Evolutionary conservation across 2,329 filamentous ascomycete genomes (phyloP).

Genomic region (Trichoderma harzianum): DNA sequence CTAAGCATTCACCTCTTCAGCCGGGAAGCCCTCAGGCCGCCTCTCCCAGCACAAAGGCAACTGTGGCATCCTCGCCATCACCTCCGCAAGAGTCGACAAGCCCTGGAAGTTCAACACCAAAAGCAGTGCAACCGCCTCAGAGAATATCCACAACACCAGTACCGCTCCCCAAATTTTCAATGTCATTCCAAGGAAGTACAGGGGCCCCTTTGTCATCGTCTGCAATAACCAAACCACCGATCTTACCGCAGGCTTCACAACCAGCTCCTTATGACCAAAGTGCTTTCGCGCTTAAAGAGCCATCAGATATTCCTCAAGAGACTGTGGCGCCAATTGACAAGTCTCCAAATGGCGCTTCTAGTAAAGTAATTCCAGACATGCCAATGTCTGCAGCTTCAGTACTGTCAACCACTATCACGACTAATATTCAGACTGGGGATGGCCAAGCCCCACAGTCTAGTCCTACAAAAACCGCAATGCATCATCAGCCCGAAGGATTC

Average conservation of each 20-base stretch:
- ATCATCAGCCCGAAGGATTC: conserved; percentile 32
- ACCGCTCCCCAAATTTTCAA: conserved; percentile 30
- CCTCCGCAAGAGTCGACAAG: not conserved
- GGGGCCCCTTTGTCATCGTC: not conserved
- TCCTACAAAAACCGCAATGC: not conserved
- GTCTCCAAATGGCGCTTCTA: not conserved
- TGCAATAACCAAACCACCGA: not conserved
- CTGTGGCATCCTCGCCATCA: conserved; percentile 8
- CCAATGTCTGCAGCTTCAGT: not conserved
- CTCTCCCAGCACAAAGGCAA: conserved; percentile 13
- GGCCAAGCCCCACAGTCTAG: not conserved
- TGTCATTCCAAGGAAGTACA: not conserved
- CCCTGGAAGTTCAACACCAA: not conserved
- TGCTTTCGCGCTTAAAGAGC: not conserved
- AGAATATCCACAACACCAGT: conserved; percentile 32
- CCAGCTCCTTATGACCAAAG: not conserved
- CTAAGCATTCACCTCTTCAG: conserved; percentile 21
- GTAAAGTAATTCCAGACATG: not conserved
- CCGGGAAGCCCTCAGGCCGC: conserved; percentile 1
- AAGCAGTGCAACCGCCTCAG: not conserved
- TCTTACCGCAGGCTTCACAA: conserved; percentile 1
- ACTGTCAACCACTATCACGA: not conserved
- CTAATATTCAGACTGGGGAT: not conserved
- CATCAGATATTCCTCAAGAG: not conserved
- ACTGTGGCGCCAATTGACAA: not conserved